Evolutionary conservation across 2,329 filamentous ascomycete genomes (phyloP).

Genomic region (Dactylellina parvicollis): DNA sequence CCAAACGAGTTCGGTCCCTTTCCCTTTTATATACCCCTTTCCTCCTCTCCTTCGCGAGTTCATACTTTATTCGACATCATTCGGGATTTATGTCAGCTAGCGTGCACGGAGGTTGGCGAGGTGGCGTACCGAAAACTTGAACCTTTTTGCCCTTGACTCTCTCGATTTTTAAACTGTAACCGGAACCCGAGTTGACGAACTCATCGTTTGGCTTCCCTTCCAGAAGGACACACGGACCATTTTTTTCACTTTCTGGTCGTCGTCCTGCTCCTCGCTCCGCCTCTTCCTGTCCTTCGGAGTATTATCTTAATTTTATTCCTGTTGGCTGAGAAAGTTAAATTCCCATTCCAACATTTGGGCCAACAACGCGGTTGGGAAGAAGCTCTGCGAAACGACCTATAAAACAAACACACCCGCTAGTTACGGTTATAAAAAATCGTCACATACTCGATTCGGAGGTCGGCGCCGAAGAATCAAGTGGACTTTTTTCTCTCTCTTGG

Average conservation of each 20-base stretch:
- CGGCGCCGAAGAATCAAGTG: slow-evolving; percentile 16
- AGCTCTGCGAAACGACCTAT: no score
- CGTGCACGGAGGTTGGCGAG: slow-evolving; percentile 52
- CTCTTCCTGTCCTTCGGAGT: neutral
- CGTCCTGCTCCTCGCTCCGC: neutral
- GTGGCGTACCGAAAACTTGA: slow-evolving; percentile 24
- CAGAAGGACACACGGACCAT: no score
- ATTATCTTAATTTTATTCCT: neutral
- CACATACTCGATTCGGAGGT: slow-evolving; percentile 24
- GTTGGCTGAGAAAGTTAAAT: no score
- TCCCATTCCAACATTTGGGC: slow-evolving; percentile 2
- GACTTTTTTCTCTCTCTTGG: neutral
- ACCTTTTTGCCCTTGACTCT: neutral
- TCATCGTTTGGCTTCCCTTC: neutral
- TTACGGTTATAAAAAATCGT: neutral
- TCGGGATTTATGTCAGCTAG: slow-evolving; percentile 52
- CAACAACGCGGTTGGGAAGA: slow-evolving; percentile 13
- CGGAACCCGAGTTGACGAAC: neutral
- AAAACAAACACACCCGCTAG: neutral
- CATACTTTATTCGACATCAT: slow-evolving; percentile 50
- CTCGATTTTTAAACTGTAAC: neutral
- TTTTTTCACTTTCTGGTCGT: neutral
- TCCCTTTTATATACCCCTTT: slow-evolving; percentile 34
- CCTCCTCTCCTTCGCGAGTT: slow-evolving; percentile 34
- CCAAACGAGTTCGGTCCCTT: slow-evolving; percentile 1